Evolutionary conservation across 1,284 basidiomycete genomes (phyloP).

Genomic region (Austroboletus novae-zelandiae): DNA sequence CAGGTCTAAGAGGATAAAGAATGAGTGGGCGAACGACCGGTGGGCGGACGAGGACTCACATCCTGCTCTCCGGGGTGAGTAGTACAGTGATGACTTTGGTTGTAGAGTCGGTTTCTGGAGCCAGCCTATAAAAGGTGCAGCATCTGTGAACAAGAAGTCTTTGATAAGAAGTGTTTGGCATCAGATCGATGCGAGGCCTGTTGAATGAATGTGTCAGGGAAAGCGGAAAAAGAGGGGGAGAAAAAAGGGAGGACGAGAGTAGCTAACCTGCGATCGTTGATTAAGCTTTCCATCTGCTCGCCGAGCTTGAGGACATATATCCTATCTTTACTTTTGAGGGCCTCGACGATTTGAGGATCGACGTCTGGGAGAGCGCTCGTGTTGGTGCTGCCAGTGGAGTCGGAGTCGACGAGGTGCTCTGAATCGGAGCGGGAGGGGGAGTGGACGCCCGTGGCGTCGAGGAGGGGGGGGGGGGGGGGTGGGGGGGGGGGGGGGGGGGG

Average conservation of each 20-base stretch:
- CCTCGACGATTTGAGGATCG: constrained; percentile 73
- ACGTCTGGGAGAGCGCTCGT: constrained; percentile 37
- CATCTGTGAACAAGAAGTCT: constrained; percentile 80
- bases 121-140: constrained; percentile 70
- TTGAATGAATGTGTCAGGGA: constrained; percentile 13
- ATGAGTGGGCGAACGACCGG: constrained; percentile 9
- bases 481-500: constrained; percentile 4
- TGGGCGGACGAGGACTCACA: constrained; percentile 48
- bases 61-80: constrained; percentile 60
- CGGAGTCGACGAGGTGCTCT: constrained; percentile 29
- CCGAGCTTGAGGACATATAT: constrained; percentile 81
- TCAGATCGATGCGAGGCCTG: constrained; percentile 61
- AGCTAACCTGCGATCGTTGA: constrained; percentile 66
- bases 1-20: constrained; percentile 47
- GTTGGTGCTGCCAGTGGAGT: constrained; percentile 22
- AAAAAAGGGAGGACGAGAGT: constrained; percentile 3
- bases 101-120: constrained; percentile 61
- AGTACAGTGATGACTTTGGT: constrained; percentile 61
- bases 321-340: constrained; percentile 81
- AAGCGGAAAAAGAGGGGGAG: neutral
- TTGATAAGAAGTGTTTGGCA: constrained; percentile 73
- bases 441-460: constrained; percentile 7
- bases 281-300: constrained; percentile 75
- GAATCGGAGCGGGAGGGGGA: constrained; percentile 26
- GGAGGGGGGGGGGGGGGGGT: neutral